phyloP scores from a whole-genome alignment of 1,139 yeast genomes.

The Suhomyces bolitotheri region DNA sequence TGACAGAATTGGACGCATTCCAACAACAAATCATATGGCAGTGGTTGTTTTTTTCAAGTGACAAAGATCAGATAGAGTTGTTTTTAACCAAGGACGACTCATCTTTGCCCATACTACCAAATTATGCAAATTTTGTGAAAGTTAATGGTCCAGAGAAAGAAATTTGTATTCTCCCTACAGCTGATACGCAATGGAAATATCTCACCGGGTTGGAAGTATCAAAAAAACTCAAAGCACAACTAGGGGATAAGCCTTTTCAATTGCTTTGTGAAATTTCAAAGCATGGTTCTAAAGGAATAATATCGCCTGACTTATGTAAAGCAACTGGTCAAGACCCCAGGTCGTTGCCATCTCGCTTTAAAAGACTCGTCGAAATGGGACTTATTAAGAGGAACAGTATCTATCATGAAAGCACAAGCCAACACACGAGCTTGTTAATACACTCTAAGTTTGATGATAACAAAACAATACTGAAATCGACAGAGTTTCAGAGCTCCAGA shows the following conservation, averaged over 20 bases:
- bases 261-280: conserved; percentile 53
- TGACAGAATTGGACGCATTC: conserved; percentile 29
- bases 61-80: conserved; percentile 18
- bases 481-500: conserved; percentile 27
- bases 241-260: conserved; percentile 47
- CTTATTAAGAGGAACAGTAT: conserved; percentile 45
- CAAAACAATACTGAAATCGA: conserved; percentile 4
- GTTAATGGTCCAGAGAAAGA: conserved; percentile 18
- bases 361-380: conserved; percentile 50
- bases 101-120: conserved; percentile 21
- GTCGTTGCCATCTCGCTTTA: conserved; percentile 63
- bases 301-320: conserved; percentile 55
- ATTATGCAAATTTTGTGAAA: conserved; percentile 23
- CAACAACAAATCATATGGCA: conserved; percentile 43
- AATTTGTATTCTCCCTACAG: conserved; percentile 33
- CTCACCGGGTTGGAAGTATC: conserved; percentile 41
- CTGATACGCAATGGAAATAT: conserved; percentile 44
- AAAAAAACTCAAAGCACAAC: conserved; percentile 30
- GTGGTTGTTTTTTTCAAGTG: conserved; percentile 37
- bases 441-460: conserved; percentile 42
- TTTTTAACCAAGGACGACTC: conserved; percentile 20
- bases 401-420: conserved; percentile 41
- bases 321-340: conserved; percentile 70
- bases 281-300: conserved; percentile 54
- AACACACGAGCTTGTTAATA: conserved; percentile 52